phyloP scores from a whole-genome alignment of 2,329 filamentous ascomycete species.

The Clarireedia hainanense region DNA sequence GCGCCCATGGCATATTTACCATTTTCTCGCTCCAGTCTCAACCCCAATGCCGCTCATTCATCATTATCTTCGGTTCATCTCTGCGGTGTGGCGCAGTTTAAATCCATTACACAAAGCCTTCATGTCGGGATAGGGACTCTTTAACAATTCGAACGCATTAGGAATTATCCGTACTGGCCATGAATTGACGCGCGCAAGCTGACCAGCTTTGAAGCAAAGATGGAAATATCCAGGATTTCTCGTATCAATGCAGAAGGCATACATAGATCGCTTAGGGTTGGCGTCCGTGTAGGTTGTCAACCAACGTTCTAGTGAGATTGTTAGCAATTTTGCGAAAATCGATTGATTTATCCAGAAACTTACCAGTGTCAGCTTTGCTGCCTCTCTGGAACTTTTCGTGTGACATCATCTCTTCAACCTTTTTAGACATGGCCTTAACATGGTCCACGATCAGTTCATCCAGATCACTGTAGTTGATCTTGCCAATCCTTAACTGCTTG shows the following conservation, averaged over 20 bases:
- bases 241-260: constrained; percentile 90
- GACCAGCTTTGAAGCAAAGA: constrained; percentile 91
- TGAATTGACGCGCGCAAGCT: constrained; percentile 61
- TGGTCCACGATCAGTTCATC: constrained; percentile 97
- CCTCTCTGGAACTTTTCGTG: constrained; percentile 89
- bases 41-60: background rate
- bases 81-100: constrained; percentile 44
- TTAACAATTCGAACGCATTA: constrained; percentile 85
- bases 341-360: constrained; percentile 31
- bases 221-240: constrained; percentile 92
- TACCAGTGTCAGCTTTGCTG: constrained; percentile 77
- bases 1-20: background rate
- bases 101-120: constrained; percentile 93
- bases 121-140: constrained; percentile 89
- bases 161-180: constrained; percentile 89
- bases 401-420: constrained; percentile 92
- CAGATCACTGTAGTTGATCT: constrained; percentile 88
- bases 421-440: constrained; percentile 94
- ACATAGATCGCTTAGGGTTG: constrained; percentile 87
- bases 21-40: background rate
- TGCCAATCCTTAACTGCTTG: constrained; percentile 73
- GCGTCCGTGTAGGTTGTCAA: constrained; percentile 91
- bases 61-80: constrained; percentile 19
- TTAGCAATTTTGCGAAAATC: constrained; percentile 1
- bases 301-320: constrained; percentile 67